A percentile compares a stretch with the other conserved stretches of the same genome.
These are phyloP conservation scores for Aspergillus terreus DNA, from an alignment of 2,329 filamentous ascomycete species.

Conservation along the genomic window DNA sequence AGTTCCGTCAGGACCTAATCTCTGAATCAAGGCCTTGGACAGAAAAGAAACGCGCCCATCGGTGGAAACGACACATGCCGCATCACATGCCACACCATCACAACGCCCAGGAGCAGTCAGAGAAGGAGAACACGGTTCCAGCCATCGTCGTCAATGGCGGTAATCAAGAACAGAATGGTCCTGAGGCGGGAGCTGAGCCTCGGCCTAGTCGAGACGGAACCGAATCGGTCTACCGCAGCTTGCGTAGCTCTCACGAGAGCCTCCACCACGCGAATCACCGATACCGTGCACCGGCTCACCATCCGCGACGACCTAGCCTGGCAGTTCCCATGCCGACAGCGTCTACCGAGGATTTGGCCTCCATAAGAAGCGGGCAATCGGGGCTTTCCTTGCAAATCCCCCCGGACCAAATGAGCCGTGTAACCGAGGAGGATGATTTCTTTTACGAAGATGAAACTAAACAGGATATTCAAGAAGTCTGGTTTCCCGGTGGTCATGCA, in stretches of 20 bases:
- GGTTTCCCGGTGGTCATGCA: conserved; percentile 72
- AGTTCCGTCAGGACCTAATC: conserved; percentile 57
- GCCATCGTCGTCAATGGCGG: conserved; percentile 30
- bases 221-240: conserved; percentile 29
- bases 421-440: conserved; percentile 17
- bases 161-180: conserved; percentile 2
- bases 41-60: conserved; percentile 16
- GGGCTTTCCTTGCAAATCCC: conserved; percentile 27
- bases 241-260: conserved; percentile 20
- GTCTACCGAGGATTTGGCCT: conserved; percentile 28
- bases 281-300: conserved; percentile 26
- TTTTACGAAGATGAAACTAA: conserved; percentile 35
- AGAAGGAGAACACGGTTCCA: conserved; percentile 19
- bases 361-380: conserved; percentile 28
- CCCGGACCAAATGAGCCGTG: conserved; percentile 9
- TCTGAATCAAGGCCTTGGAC: conserved; percentile 39
- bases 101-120: conserved; percentile 9
- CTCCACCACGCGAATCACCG: conserved; percentile 12
- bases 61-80: conserved; percentile 20
- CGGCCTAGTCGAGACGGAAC: conserved; percentile 13
- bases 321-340: conserved; percentile 24
- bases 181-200: conserved; percentile 4
- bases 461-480: conserved; percentile 74
- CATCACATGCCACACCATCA: conserved; percentile 19
- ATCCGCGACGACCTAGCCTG: conserved; percentile 17